Base-by-base conservation (phyloP, 2,329 filamentous ascomycete species). In the Aspergillus sp. region DNA sequence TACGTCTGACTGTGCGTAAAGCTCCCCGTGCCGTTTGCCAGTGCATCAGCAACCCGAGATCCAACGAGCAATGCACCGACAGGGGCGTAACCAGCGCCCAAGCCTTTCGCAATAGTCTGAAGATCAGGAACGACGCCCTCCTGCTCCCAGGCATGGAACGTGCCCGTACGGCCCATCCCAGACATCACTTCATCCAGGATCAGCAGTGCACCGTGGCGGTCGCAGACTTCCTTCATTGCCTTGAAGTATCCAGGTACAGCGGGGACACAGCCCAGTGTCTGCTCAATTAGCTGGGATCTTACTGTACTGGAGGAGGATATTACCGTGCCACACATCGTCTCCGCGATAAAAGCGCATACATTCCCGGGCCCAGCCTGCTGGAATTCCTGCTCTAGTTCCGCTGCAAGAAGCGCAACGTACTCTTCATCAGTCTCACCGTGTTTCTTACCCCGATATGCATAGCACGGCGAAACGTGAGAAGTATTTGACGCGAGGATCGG, bases 1-100 rank as follows among this genome's bases (percentile, higher is more conserved):
- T 84, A 86, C 1, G 83, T 86, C 51, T 86, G 82, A 0, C 82
- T 83, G 64, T 85, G 83, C 24, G 73, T 72, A 66, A 85, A 84
- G 3, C 71, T 71, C 6, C 73, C 64, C 2, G 75, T 75, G 7
- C 80, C 78, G 9, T 73, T 65, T 9, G 72, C 66, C 24, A 85
- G 66, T 1, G 72, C 77, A 15, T 81, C 72, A n/a, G 78, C 70
- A 0, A 85, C 75, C 17, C 75, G 75, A 23, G 75, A 75, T 7
- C 67, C 77, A 12, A 82, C 72, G 5, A 86, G 73, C 58, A 85
- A 72, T 0, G 75, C 83, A 1, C 82, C 82, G 14, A 86, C 70
- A 0, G 81, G 78, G n/a, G 76, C 73, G 62, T 80, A 83, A 0
- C 84, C 83, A 12, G 77, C 83, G 0, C 81, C 82, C 1, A 86